Evolutionary conservation across 495 filamentous ascomycete species (phyloP).

Genomic region (Staphylotrichum tortipilum): DNA sequence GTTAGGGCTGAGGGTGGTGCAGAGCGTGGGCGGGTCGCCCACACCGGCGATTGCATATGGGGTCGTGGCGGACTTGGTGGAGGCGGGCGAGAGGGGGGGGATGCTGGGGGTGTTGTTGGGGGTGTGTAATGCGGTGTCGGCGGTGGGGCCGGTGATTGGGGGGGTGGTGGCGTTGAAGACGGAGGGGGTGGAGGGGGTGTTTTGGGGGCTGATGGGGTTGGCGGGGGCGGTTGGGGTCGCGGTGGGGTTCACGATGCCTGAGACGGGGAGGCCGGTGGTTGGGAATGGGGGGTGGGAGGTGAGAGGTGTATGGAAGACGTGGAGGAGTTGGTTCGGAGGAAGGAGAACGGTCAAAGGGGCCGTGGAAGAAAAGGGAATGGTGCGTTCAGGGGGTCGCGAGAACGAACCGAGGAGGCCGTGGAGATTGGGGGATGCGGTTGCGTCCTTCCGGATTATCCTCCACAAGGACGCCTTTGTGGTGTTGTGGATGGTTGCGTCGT

Average conservation of each 20-base stretch:
- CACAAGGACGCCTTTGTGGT: not conserved
- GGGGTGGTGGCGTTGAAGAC: not conserved
- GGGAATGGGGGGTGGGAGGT: not conserved
- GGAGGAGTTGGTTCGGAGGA: not conserved
- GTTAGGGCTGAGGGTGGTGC: not conserved
- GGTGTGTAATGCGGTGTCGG: not conserved
- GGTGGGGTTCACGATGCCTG: not conserved
- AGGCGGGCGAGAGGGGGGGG: not conserved
- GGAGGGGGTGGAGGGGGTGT: not conserved
- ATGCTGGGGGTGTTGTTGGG: not conserved
- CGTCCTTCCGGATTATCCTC: not conserved
- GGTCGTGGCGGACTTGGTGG: not conserved
- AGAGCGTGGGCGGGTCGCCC: not conserved
- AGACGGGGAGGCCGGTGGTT: not conserved
- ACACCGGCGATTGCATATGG: not conserved
- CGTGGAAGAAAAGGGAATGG: not conserved
- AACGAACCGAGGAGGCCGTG: not conserved
- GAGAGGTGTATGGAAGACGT: not conserved
- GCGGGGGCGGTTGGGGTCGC: not conserved
- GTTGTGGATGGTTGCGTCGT: not conserved
- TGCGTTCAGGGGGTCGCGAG: too few species aligned
- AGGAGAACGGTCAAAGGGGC: not conserved
- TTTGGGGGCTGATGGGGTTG: not conserved
- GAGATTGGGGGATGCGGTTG: not conserved
- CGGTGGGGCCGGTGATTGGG: not conserved